Percentiles rank a stretch among this genome's conserved stretches.
Evolutionary conservation across 257 asterid species (phyloP).

Genomic region (Forsythia suspensa): DNA sequence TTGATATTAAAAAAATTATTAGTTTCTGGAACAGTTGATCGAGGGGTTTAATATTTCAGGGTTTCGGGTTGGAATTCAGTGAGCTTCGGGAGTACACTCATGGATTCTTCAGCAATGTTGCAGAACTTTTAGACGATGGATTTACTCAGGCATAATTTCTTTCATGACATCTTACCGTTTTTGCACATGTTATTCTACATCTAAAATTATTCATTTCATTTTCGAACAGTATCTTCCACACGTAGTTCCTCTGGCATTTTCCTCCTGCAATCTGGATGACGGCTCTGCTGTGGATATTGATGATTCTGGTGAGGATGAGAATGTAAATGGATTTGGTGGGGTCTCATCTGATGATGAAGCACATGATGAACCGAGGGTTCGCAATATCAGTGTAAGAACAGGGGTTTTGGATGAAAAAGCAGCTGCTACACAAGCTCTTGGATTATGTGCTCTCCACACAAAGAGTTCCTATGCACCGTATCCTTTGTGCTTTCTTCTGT

Average conservation of each 20-base stretch:
- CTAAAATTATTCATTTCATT: slow-evolving; percentile 30
- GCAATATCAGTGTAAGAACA: slow-evolving; percentile 95
- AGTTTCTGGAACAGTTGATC: slow-evolving; percentile 19
- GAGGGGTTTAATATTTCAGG: slow-evolving; percentile 52
- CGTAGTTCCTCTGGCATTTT: slow-evolving; percentile 78
- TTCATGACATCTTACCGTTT: slow-evolving; percentile 21
- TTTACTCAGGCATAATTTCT: slow-evolving; percentile 70
- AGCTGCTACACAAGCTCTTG: slow-evolving; percentile 99
- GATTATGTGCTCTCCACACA: slow-evolving; percentile 87
- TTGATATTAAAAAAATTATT: slow-evolving; percentile 18
- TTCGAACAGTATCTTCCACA: slow-evolving; percentile 88
- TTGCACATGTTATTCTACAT: not conserved
- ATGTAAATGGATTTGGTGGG: slow-evolving; percentile 77
- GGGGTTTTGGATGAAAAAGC: slow-evolving; percentile 99
- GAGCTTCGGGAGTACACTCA: slow-evolving; percentile 99
- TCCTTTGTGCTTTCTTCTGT: slow-evolving; percentile 42
- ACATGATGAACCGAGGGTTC: slow-evolving; percentile 91
- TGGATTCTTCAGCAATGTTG: slow-evolving; percentile 94
- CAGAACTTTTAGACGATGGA: slow-evolving; percentile 86
- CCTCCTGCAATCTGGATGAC: slow-evolving; percentile 98
- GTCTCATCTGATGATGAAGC: slow-evolving; percentile 99
- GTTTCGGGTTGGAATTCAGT: slow-evolving; percentile 85
- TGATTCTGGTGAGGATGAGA: slow-evolving; percentile 81
- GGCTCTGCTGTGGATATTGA: slow-evolving; percentile 97
- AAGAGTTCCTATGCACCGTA: slow-evolving; percentile 88